Evolutionary conservation across 495 filamentous ascomycete genomes (phyloP), one percentile per base, ranked within the genome.

Genomic region (Lasiosphaeriaceae sp.): DNA sequence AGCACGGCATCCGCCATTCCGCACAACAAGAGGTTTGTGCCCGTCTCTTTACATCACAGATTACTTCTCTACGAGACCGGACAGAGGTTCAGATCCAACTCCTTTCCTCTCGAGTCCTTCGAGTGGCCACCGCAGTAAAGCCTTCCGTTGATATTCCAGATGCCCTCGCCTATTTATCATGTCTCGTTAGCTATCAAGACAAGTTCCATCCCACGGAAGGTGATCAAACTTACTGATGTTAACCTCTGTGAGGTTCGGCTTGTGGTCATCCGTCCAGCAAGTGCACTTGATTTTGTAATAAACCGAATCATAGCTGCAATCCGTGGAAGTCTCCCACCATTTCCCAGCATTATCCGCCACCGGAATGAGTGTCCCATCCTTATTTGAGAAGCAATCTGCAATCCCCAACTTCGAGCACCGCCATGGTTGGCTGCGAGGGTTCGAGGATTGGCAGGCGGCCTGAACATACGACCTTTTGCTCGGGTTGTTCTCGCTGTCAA

Each of bases 361-460:
- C 6, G 39, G 39, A 12, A 45, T 22, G 11, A 54, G 51, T 2
- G 6, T 11, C 11, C 51, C 51, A 21, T 54, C 39, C 11, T 29
- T 45, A 17, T 54, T 54, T 3, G 51, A 45, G n/a, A 54, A 54
- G 24, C 51, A 54, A 37, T 46, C 19, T 11, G 12, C 14, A 12
- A 54, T 19, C 12, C 41, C 19, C 37, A 54, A 14, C 51, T 54
- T 54, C 6, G 51, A 54, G 41, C 51, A 54, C 14, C 51, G 37
- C 39, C 24, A 54, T 8, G 23, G 8, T n/a, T 17, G 21, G 4
- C 3, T 9, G n/a, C 11, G 16, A n/a, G 51, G 22, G n/a, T 29
- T 29, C 41, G 22, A 29, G 26, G n/a, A 45, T 7, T 22, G 51
- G 24, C 51, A 54, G 2, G 51, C 51, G 9, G 51, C 51, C 17